Base-by-base conservation (phyloP, 345 rosid species). In the Arabis hirsuta region DNA sequence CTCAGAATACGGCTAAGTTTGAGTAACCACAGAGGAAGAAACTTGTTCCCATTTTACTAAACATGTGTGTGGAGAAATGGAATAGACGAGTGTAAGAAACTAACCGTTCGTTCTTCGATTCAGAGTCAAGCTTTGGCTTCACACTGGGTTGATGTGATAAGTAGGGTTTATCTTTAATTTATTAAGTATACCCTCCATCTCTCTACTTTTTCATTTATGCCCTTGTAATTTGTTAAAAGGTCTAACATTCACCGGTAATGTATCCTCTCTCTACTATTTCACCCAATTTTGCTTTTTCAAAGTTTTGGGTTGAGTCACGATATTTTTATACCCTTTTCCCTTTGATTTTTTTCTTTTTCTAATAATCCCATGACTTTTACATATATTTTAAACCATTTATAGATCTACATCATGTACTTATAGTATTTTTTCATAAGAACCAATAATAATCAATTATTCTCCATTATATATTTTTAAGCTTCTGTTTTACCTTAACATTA, bases 141-240 rank as follows among this genome's bases (percentile, higher is more conserved):
- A 54, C 58, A 36, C 1, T 46, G 65, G 72, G 71, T 41, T 60
- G 73, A 61, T 55, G 39, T 9, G 59, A 62, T 76, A 76, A 74
- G 75, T 69, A 76, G 71, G 74, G 71, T 76, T 76, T 69, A 76
- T 69, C 55, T 9, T 63, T 48, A 41, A 13, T 76, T 76, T 76
- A 62, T 5, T 7, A 47, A 29, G 0, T 39, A 19, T 20, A 29
- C 42, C 75, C 65, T 55, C 12, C 3, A 41, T 56, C 5, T 63
- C 31, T 69, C 6, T 39, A 12, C 1, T 26, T 24, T 38, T 36
- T 14, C 20, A 48, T 10, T 69, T 39, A 7, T 20, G 12, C 46
- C 66, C 46, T 27, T 27, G 5, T 0, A 69, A 3, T 48, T 36
- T 63, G 0, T 54, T 3, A 13, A 22, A 51, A 0, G 50, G 48